phyloP scores from a whole-genome alignment of 306 rosid species.

The Fragaria nilgerrensis region DNA sequence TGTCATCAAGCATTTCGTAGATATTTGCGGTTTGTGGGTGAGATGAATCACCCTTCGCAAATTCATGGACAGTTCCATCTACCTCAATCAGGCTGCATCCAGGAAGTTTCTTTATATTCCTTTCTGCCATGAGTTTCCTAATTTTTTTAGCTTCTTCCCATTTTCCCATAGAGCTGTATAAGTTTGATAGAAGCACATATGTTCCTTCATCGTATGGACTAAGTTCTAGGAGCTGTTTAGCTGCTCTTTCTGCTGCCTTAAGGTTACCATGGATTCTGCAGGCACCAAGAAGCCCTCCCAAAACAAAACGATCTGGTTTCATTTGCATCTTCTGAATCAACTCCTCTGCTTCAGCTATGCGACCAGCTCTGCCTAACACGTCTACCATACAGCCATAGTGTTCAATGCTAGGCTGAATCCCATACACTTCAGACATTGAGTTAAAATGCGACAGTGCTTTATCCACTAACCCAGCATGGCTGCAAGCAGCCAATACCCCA shows the following conservation, averaged over 20 bases:
- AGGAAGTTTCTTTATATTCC: constrained; percentile 12
- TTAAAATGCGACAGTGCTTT: constrained; percentile 9
- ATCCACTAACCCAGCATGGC: constrained; percentile 22
- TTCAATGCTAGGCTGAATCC: constrained; percentile 19
- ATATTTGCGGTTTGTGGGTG: constrained; percentile 10
- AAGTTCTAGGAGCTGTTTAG: constrained; percentile 22
- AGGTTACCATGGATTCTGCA: constrained; percentile 30
- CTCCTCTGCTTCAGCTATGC: constrained; percentile 26
- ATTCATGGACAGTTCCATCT: constrained; percentile 24
- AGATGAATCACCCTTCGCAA: constrained; percentile 25
- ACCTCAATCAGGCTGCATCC: constrained; percentile 24
- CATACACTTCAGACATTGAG: constrained; percentile 3
- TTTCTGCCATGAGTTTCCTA: constrained; percentile 22
- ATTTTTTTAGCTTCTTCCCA: constrained; percentile 25
- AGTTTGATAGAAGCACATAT: constrained; percentile 22
- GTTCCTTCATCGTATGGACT: constrained; percentile 19
- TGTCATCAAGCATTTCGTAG: constrained; percentile 23
- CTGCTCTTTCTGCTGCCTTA: constrained; percentile 28
- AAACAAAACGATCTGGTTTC: constrained; percentile 16
- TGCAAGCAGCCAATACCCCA: constrained; percentile 26
- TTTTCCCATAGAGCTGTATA: constrained; percentile 27
- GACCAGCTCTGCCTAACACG: constrained; percentile 9
- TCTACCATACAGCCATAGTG: constrained; percentile 26
- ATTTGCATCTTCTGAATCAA: constrained; percentile 13
- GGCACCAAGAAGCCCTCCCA: constrained; percentile 24